phyloP scores from a whole-genome alignment of 495 filamentous ascomycete genomes.

The Talaromyces ruber region DNA sequence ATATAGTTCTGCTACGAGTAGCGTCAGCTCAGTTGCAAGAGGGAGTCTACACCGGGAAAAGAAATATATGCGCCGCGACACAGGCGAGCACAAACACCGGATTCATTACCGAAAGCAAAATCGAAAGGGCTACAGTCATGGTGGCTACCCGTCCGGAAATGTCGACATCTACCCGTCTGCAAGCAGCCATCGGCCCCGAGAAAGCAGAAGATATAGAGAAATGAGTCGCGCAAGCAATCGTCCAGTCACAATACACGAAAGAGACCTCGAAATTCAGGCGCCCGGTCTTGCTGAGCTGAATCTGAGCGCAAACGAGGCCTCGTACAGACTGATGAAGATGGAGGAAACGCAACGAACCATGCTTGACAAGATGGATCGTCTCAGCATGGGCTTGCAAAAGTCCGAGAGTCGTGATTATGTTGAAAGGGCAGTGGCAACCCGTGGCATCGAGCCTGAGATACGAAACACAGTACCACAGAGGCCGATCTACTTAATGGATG shows the following conservation, averaged over 20 bases:
- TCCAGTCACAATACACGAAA: neutral
- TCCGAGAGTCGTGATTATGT: neutral
- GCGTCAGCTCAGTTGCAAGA: neutral
- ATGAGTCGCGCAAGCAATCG: neutral
- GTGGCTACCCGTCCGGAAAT: neutral
- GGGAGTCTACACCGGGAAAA: neutral
- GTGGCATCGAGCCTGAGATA: neutral
- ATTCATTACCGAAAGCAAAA: neutral
- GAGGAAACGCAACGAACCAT: neutral
- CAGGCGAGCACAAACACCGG: neutral
- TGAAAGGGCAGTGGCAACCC: neutral
- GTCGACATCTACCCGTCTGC: neutral
- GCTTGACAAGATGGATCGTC: neutral
- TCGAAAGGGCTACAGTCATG: neutral
- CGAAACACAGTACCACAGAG: neutral
- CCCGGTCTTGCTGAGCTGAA: neutral
- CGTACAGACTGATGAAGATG: constrained; percentile 1
- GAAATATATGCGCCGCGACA: neutral
- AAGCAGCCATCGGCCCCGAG: neutral
- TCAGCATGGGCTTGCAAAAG: neutral
- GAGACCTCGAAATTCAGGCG: neutral
- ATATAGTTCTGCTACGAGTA: neutral
- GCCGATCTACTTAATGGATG: neutral
- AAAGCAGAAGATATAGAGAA: neutral
- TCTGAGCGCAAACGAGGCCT: neutral